These are phyloP conservation scores for Apiotrichum porosum DNA, from an alignment of 1,284 basidiomycete genomes.

Conservation along the genomic window DNA sequence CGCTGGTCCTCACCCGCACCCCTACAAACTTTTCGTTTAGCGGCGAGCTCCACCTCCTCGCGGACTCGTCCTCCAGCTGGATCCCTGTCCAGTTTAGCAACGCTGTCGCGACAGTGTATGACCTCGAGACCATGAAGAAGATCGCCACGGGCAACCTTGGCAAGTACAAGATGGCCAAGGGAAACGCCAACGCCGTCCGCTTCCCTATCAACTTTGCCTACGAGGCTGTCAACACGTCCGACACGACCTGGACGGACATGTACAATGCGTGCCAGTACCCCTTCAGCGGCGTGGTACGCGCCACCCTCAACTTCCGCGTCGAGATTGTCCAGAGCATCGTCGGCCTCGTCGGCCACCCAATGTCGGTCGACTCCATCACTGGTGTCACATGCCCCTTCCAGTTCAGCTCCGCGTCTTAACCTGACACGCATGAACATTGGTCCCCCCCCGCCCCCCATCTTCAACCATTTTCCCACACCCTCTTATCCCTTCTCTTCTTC, in stretches of 20 bases:
- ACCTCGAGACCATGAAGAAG: slow-evolving; percentile 58
- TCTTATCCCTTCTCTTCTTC: too few relatives aligned
- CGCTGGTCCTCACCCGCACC: slow-evolving; percentile 58
- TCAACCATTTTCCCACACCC: too few relatives aligned
- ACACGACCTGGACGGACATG: slow-evolving; percentile 74
- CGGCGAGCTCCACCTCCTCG: slow-evolving; percentile 63
- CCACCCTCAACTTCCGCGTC: slow-evolving; percentile 64
- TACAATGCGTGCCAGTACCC: slow-evolving; percentile 70
- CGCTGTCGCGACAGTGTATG: slow-evolving; percentile 57
- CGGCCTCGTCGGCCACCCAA: slow-evolving; percentile 59
- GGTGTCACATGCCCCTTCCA: slow-evolving; percentile 71
- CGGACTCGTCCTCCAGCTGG: slow-evolving; percentile 66
- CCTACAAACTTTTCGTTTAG: slow-evolving; percentile 84
- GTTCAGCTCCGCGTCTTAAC: slow-evolving; percentile 41
- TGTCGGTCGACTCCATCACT: slow-evolving; percentile 57
- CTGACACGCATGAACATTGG: too few relatives aligned
- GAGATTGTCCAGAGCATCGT: slow-evolving; percentile 64
- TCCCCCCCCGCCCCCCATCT: too few relatives aligned
- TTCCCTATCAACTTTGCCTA: slow-evolving; percentile 78
- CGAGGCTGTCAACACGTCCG: slow-evolving; percentile 68
- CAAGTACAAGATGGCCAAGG: slow-evolving; percentile 59
- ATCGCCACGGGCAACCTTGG: slow-evolving; percentile 64
- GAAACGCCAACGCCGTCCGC: slow-evolving; percentile 57
- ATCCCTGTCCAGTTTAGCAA: slow-evolving; percentile 67
- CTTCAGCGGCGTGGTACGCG: slow-evolving; percentile 57